Evolutionary conservation across 1,284 basidiomycete genomes (phyloP), one percentile per base, ranked within the genome.

Genomic region (Lentinula novae-zelandiae): DNA sequence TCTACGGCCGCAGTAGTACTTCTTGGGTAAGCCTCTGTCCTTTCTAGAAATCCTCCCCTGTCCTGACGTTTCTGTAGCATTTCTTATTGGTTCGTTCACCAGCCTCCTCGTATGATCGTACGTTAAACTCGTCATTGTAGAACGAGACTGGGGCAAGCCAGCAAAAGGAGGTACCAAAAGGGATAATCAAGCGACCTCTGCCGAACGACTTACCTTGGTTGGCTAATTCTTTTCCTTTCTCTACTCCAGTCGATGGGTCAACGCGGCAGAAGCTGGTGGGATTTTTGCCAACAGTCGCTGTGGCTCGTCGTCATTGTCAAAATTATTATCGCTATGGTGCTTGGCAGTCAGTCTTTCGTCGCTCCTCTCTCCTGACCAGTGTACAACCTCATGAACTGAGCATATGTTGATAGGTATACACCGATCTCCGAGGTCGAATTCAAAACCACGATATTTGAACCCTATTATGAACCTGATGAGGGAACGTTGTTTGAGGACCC

Each of bases 271-370:
- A 39, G 17, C 75, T 87, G n/a, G 65, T 82, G 48, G 72, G 70
- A 49, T 73, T 75, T 44, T 72, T 88, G n/a, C 86, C 86, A 15
- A 72, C 75, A 36, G 67, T 69, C 22, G 64, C 70, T 20, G 71
- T 74, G 36, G 83, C 85, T 2, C 75, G 74, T 64, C 72, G 70
- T 22, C 73, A 84, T 48, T 74, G 76, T 58, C 74, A 79, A 49
- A 74, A 79, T 36, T 89, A 87, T 72, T 89, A 79, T 70, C 78
- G 78, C 65, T 81, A 87, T 69, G 85, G 83, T 59, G 83, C 84
- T 61, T 89, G 85, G 85, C 84, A 87, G 86, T 86, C 69, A 65
- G 83, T 81, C 65, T 49, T 58, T 27, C 27, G 27, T 4, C 27
- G 3, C 49, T 31, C 61, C 53, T 53, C 53, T 50, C 9, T 12